Percentiles rank a stretch among this genome's conserved stretches.
Conservation (phyloP, 2,329 filamentous ascomycete species). For the Dactylellina cionopaga region DNA sequence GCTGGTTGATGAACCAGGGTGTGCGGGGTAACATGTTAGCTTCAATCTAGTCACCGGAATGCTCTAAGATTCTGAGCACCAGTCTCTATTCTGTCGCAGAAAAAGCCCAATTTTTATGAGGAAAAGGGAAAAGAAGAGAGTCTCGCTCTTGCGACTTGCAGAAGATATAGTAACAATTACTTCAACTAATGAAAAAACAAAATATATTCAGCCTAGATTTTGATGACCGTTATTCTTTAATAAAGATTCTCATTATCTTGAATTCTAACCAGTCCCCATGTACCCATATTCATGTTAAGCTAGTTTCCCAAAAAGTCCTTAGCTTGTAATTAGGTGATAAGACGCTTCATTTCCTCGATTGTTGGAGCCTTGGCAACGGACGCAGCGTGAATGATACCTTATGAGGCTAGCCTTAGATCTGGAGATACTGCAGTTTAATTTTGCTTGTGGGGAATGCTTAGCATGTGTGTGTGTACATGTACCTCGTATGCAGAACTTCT, state of each 20-base stretch:
- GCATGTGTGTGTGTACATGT: too few species aligned
- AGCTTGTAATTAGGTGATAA: conserved; percentile 13
- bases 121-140: neutral
- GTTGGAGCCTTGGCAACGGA: conserved; percentile 41
- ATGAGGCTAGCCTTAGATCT: conserved; percentile 37
- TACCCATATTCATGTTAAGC: neutral
- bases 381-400: conserved; percentile 31
- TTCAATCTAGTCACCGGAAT: neutral
- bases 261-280: too few species aligned
- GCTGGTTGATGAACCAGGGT: conserved; percentile 9
- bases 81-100: neutral
- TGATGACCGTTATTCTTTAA: too few species aligned
- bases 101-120: neutral
- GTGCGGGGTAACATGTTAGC: conserved; percentile 18
- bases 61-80: neutral
- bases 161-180: too few species aligned
- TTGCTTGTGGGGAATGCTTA: conserved; percentile 42
- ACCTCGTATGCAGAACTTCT: conserved; percentile 16
- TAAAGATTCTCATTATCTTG: too few species aligned
- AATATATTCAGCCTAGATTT: neutral
- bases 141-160: conserved; percentile 16
- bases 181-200: neutral
- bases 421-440: conserved; percentile 8
- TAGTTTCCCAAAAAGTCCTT: neutral
- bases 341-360: conserved; percentile 21